These are phyloP conservation scores for Malus asiatica DNA, from an alignment of 306 rosid genomes.

Conservation along the genomic window DNA sequence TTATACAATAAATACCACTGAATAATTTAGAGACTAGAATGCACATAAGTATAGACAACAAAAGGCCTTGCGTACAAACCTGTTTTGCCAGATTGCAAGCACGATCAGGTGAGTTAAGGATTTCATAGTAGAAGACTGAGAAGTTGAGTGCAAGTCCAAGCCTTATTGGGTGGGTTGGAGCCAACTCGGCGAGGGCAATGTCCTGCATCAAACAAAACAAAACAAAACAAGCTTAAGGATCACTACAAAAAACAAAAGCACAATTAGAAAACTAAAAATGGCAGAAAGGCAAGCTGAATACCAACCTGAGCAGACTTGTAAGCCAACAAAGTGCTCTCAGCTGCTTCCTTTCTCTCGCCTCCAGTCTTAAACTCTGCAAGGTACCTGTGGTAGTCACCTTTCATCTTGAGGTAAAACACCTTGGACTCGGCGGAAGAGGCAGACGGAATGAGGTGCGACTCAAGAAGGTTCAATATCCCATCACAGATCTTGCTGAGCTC, in stretches of 20 bases:
- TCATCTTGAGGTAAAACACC: slow-evolving; percentile 90
- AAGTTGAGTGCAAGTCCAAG: slow-evolving; percentile 97
- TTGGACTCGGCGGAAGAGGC: slow-evolving; percentile 75
- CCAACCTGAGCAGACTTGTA: slow-evolving; percentile 95
- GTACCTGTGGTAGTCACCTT: slow-evolving; percentile 93
- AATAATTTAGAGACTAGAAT: neutral
- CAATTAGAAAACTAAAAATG: neutral
- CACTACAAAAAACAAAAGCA: neutral
- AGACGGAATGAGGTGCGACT: slow-evolving; percentile 77
- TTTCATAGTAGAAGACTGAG: slow-evolving; percentile 92
- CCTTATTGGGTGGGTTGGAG: slow-evolving; percentile 96
- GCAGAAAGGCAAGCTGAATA: neutral
- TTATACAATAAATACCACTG: neutral
- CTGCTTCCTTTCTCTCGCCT: slow-evolving; percentile 82
- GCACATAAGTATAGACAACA: neutral
- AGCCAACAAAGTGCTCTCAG: slow-evolving; percentile 87
- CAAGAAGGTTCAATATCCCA: slow-evolving; percentile 78
- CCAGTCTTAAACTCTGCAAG: slow-evolving; percentile 91
- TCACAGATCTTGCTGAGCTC: slow-evolving; percentile 97
- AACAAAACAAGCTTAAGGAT: neutral
- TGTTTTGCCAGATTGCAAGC: slow-evolving; percentile 95
- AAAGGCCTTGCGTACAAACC: slow-evolving; percentile 25
- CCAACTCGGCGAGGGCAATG: slow-evolving; percentile 66
- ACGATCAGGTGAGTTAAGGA: slow-evolving; percentile 93
- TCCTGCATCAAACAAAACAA: slow-evolving; percentile 39